These are phyloP conservation scores for Lachnellula cervina DNA, from an alignment of 2,329 filamentous ascomycete genomes.

Conservation along the genomic window DNA sequence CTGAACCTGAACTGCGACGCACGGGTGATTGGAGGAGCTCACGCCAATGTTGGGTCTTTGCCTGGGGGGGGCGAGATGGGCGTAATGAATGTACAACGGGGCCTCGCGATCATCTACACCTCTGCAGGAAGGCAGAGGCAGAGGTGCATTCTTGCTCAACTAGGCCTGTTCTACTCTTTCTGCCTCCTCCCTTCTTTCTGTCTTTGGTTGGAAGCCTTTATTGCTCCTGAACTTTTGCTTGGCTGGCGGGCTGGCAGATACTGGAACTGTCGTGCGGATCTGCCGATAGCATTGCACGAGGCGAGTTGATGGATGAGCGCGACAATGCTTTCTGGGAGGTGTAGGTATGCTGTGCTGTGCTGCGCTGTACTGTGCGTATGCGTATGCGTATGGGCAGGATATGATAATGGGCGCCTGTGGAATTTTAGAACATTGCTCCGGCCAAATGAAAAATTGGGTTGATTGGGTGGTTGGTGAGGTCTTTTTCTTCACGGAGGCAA, in stretches of 20 bases:
- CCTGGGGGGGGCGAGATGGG: too few species aligned
- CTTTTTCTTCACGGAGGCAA: background rate
- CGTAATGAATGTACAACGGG: background rate
- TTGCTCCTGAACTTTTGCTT: background rate
- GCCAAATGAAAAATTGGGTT: background rate
- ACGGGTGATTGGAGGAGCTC: too few species aligned
- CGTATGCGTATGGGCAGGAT: too few species aligned
- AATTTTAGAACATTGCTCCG: conserved; percentile 5
- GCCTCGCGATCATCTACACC: background rate
- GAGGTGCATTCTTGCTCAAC: conserved; percentile 5
- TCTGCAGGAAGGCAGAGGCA: conserved; percentile 2
- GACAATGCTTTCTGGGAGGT: background rate
- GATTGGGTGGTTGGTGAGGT: background rate
- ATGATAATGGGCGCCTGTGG: background rate
- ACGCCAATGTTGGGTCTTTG: too few species aligned
- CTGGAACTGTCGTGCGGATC: background rate
- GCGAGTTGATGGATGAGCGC: background rate
- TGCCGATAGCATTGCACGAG: conserved; percentile 1
- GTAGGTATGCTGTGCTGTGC: too few species aligned
- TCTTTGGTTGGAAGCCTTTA: background rate
- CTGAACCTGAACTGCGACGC: too few species aligned
- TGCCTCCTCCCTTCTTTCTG: background rate
- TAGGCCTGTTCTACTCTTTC: background rate
- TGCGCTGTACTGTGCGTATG: background rate
- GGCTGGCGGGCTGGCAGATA: background rate